These are phyloP conservation scores for Xylaria sp. DNA, from an alignment of 495 filamentous ascomycete genomes.

Conservation along the genomic window DNA sequence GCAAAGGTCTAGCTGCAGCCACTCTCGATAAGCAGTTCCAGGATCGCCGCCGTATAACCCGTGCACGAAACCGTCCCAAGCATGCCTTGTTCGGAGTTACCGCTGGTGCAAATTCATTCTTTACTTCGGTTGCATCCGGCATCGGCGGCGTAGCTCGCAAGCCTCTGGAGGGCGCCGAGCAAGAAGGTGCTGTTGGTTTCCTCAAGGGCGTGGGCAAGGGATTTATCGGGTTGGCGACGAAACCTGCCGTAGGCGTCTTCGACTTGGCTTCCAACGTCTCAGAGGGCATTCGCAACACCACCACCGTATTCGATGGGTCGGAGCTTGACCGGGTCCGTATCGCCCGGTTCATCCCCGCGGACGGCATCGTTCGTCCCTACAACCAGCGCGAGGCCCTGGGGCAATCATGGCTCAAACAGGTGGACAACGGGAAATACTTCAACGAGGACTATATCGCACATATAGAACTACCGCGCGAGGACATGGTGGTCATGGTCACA, in stretches of 20 bases:
- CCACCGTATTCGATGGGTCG: constrained; percentile 94
- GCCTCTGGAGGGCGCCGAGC: constrained; percentile 93
- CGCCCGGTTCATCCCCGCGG: constrained; percentile 86
- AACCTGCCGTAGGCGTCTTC: constrained; percentile 95
- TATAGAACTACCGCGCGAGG: constrained; percentile 85
- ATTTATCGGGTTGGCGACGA: constrained; percentile 88
- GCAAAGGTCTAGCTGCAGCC: constrained; percentile 91
- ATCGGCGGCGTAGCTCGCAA: constrained; percentile 92
- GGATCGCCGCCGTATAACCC: constrained; percentile 90
- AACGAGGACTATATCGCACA: constrained; percentile 97
- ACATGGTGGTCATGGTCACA: constrained; percentile 94
- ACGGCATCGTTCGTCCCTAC: constrained; percentile 95
- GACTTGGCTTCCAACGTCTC: constrained; percentile 95
- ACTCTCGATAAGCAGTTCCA: constrained; percentile 99
- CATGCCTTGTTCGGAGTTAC: constrained; percentile 97
- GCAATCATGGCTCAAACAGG: constrained; percentile 98
- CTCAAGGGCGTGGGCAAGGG: constrained; percentile 98
- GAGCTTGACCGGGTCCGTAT: constrained; percentile 93
- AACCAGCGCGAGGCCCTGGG: constrained; percentile 94
- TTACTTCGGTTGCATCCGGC: constrained; percentile 87
- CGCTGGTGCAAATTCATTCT: constrained; percentile 92
- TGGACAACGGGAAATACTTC: constrained; percentile 97
- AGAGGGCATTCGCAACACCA: constrained; percentile 97
- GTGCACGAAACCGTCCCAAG: constrained; percentile 91
- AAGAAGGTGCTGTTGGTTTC: constrained; percentile 91